Evolutionary conservation across 2,329 filamentous ascomycete genomes (phyloP), one percentile per base, ranked within the genome.

Genomic region (Botryotinia globosa): DNA sequence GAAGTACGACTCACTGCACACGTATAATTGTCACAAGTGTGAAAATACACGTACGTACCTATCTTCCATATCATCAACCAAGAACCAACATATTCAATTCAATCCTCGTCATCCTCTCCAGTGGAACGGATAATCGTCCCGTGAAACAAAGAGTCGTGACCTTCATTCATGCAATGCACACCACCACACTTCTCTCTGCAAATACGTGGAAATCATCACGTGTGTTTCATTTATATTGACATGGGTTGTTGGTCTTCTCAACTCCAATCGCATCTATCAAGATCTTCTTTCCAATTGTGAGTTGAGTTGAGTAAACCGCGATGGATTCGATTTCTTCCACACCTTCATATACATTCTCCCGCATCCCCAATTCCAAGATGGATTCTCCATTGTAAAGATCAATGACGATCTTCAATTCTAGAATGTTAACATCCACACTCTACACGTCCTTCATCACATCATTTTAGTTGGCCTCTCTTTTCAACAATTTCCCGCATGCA

Each of bases 1-100:
- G 4, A n/a, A 66, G 4, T 14, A 51, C 45, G 12, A 25, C 45
- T 12, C 12, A 51, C 3, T 9, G n/a, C 8, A 3, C 2, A 54
- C 48, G 32, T 45, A 51, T 51, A 51, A 51, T 51, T 54, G 51
- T 65, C 64, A 66, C 32, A 51, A 54, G 64, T 66, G 45, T 66
- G 45, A 29, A 39, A 29, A 66, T 14, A 51, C 14, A 29, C 4
- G 32, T 32, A 29, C 4, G 32, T 32, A 32, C 37, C 1, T 12
- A 66, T 66, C 44, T 51, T 66, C 45, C 63, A 51, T 20, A 37
- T 14, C 18, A n/a, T 29, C 64, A 66, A 37, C 29, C 61, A 22
- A 34, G 29, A 34, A 37, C 44, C 44, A 34, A 37, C 44, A 48
- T 4, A 25, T 25, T 18, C 45, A 25, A 48, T 37, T 37, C 44